Evolutionary conservation across 177 flowering plant species (phyloP).

Genomic region (Vitis hybrid): DNA sequence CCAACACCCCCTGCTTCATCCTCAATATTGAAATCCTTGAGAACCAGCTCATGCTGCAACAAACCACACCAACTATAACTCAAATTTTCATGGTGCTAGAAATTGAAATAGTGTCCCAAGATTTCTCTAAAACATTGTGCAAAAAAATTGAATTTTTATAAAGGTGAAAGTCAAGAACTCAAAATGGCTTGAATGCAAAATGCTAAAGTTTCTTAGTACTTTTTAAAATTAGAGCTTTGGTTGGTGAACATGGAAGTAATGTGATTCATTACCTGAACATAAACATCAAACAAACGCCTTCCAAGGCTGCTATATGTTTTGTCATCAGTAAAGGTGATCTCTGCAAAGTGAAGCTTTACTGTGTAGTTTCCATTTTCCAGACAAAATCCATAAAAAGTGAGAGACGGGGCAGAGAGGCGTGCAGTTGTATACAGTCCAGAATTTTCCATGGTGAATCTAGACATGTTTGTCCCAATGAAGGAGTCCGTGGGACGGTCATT

Average conservation of each 20-base stretch:
- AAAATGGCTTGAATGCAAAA: no score
- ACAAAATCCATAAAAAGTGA: conserved; percentile 29
- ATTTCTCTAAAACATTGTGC: conserved; percentile 2
- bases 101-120: not conserved
- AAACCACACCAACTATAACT: not conserved
- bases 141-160: not conserved
- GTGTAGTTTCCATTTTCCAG: conserved; percentile 26
- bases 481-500: not conserved
- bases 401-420: conserved; percentile 24
- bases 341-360: conserved; percentile 29
- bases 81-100: not conserved
- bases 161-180: not conserved
- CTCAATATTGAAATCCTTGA: conserved; percentile 31
- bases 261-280: conserved; percentile 22
- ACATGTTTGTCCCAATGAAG: not conserved
- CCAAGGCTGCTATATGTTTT: conserved; percentile 28
- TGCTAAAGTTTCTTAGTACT: no score
- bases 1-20: conserved; percentile 23
- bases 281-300: conserved; percentile 32
- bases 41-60: conserved; percentile 15
- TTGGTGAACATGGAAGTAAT: no score
- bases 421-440: conserved; percentile 18
- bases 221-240: no score
- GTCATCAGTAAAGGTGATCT: conserved; percentile 24
- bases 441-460: conserved; percentile 3